phyloP scores from a whole-genome alignment of 192 early-diverging fungal genomes.

The Rhizophagus prolifer region DNA sequence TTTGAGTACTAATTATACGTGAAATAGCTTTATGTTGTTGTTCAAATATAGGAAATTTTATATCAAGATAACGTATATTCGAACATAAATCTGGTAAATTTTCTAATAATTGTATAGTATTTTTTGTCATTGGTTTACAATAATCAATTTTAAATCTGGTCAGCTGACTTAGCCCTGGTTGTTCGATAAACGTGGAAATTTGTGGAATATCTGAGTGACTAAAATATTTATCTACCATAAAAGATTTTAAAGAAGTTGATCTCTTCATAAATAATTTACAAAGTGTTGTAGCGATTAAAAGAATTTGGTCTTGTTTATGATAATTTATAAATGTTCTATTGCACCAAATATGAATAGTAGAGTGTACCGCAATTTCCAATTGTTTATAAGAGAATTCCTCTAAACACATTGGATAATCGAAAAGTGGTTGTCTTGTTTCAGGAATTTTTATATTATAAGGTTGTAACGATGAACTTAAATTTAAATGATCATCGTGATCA shows the following conservation, averaged over 20 bases:
- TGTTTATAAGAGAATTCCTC: constrained; percentile 9
- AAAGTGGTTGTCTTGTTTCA: not conserved
- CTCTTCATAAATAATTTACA: constrained; percentile 9
- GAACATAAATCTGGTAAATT: not conserved
- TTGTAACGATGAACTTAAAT: not conserved
- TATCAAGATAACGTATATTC: not conserved
- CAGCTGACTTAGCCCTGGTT: not conserved
- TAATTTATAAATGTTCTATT: not conserved
- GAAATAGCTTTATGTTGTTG: not conserved
- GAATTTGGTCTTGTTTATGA: not conserved
- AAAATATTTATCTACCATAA: constrained; percentile 12
- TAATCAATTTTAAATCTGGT: not conserved
- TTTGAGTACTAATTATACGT: not conserved
- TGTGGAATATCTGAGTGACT: not conserved
- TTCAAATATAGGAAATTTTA: constrained; percentile 11
- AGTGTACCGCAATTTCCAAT: not conserved
- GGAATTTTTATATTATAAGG: not conserved
- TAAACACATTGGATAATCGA: constrained; percentile 4
- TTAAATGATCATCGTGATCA: not conserved
- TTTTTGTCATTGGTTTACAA: not conserved
- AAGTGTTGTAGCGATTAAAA: not conserved
- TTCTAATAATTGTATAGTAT: not conserved
- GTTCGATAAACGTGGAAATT: not conserved
- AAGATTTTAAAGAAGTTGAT: not conserved
- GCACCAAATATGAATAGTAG: not conserved